Base-by-base conservation (phyloP, 2,329 filamentous ascomycete species). In the Fusarium tjaetaba region DNA sequence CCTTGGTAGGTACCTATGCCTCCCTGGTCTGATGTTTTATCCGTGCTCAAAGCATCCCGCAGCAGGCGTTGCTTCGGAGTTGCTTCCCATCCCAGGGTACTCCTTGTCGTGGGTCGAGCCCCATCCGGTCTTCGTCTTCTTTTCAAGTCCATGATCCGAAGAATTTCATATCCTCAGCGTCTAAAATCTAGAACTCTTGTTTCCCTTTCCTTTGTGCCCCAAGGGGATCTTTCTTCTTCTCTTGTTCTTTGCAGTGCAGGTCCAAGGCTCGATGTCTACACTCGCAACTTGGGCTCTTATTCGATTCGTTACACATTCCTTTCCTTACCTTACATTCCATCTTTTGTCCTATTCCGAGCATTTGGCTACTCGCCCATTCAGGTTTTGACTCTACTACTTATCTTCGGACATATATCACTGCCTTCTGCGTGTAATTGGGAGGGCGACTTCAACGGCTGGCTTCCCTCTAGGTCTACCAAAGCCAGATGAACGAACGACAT, bases 211-310 rank as follows among this genome's bases (percentile, higher is more conserved):
- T 57, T 53, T 55, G 38, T 32, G 49, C 57, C 59, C 61, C 42
- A 28, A 59, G 60, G 65, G 61, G 48, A 57, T 71, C 26, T 56
- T 55, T 46, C 42, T 41, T 46, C 34, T 49, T 49, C 61, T 56
- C 61, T 65, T 42, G 46, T 53, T 66, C 46, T 74, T 53, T 70
- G 61, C 59, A 60, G 73, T 69, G 73, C 65, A 65, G 67, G 56
- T 60, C 59, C 24, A 56, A 62, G 75, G 65, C 75, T 77, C 71
- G 68, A 72, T 68, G 68, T 65, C 74, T 75, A 73, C 56, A 48
- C 65, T 75, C 63, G 32, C 62, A 62, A 43, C 55, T 45, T 63
- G 52, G 57, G 18, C 52, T 60, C 45, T 72, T 43, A 28, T 74
- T 62, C 57, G 32, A 68, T 74, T 73, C 72, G 70, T 59, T 42